Conservation (phyloP, 352 stramenopile genomes). For the Pythium graminicola region DNA sequence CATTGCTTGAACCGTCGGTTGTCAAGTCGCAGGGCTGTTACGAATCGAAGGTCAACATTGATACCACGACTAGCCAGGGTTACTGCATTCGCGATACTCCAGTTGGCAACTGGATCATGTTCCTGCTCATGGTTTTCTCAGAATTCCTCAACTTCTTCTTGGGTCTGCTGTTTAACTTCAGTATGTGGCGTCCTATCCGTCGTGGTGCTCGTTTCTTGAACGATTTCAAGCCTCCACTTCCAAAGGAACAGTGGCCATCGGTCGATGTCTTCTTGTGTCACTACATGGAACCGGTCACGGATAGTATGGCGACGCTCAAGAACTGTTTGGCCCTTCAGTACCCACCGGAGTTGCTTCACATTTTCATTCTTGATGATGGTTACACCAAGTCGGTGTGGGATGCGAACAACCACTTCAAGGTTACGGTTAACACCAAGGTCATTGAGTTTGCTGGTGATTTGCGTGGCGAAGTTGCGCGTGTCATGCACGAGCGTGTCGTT, state of each 20-base stretch:
- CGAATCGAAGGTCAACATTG: conserved; percentile 69
- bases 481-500: conserved; percentile 86
- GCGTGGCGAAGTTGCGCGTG: conserved; percentile 64
- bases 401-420: conserved; percentile 87
- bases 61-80: conserved; percentile 45
- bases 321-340: conserved; percentile 86
- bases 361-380: conserved; percentile 86
- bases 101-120: conserved; percentile 72
- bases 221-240: conserved; percentile 86
- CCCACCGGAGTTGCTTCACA: conserved; percentile 77
- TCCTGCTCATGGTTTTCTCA: conserved; percentile 78
- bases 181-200: conserved; percentile 87
- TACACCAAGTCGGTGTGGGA: conserved; percentile 88
- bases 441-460: conserved; percentile 83
- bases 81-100: conserved; percentile 77
- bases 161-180: conserved; percentile 86
- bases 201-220: conserved; percentile 83
- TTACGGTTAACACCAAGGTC: conserved; percentile 86
- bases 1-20: conserved; percentile 41
- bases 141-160: conserved; percentile 87
- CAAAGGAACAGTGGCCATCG: conserved; percentile 84
- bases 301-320: conserved; percentile 81
- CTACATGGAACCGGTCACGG: conserved; percentile 85
- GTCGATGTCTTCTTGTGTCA: conserved; percentile 88
- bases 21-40: conserved; percentile 35